phyloP scores from a whole-genome alignment of 1,284 basidiomycete genomes.

The Acaromyces ingoldii region DNA sequence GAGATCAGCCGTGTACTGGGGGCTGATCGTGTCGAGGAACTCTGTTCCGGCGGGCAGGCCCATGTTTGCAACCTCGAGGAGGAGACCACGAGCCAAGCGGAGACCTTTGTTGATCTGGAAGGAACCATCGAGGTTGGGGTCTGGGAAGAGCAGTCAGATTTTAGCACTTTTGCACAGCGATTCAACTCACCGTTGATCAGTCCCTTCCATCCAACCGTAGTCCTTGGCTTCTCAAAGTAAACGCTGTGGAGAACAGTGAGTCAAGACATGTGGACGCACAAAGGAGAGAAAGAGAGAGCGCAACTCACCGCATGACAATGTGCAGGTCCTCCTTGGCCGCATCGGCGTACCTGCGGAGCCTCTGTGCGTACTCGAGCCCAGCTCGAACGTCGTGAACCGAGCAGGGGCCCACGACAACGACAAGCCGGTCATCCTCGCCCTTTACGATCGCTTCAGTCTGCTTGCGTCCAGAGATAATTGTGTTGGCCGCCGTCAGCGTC shows the following conservation, averaged over 20 bases:
- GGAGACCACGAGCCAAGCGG: constrained; percentile 78
- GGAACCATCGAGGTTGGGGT: constrained; percentile 71
- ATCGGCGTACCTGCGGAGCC: constrained; percentile 70
- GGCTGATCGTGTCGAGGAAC: constrained; percentile 69
- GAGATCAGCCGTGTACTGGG: constrained; percentile 92
- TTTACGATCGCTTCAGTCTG: constrained; percentile 42
- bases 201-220: constrained; percentile 97
- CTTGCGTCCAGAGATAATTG: constrained; percentile 31
- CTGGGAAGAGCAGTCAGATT: too few species aligned
- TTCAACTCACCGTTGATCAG: constrained; percentile 95
- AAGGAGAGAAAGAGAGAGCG: not conserved
- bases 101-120: constrained; percentile 97
- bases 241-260: constrained; percentile 16
- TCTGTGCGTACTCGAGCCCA: constrained; percentile 41
- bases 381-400: constrained; percentile 49
- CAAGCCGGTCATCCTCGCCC: constrained; percentile 41
- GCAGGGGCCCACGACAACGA: constrained; percentile 48
- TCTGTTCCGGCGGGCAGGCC: constrained; percentile 53
- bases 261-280: constrained; percentile 3
- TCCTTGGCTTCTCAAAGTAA: constrained; percentile 57
- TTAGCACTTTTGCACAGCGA: too few species aligned
- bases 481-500: constrained; percentile 30
- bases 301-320: constrained; percentile 69
- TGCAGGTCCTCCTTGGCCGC: constrained; percentile 75
- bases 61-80: constrained; percentile 60